Evolutionary conservation across 31 red algal species (phyloP).

Genomic region (Odonthalia washingtoniensis): DNA sequence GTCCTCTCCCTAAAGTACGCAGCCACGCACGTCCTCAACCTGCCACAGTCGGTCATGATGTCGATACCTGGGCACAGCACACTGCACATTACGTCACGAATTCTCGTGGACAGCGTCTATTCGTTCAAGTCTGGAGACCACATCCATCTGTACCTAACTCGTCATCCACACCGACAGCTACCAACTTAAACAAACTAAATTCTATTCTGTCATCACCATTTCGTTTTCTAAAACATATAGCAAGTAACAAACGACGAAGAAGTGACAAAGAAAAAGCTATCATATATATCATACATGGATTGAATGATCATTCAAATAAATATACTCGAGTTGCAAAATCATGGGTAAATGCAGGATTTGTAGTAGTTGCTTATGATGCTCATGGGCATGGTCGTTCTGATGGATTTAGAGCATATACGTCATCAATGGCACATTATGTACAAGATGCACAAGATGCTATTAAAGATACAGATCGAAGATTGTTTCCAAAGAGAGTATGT

Average conservation of each 20-base stretch:
- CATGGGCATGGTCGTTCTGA: slow-evolving; percentile 86
- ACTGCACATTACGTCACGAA: slow-evolving; percentile 67
- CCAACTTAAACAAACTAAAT: neutral
- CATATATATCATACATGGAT: slow-evolving; percentile 78
- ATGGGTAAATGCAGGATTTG: slow-evolving; percentile 74
- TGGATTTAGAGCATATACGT: slow-evolving; percentile 72
- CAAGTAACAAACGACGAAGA: too few relatives aligned
- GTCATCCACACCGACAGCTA: too few relatives aligned
- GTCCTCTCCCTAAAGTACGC: slow-evolving; percentile 40
- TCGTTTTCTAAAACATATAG: too few relatives aligned
- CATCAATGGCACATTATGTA: slow-evolving; percentile 68
- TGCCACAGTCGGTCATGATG: slow-evolving; percentile 57
- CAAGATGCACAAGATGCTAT: slow-evolving; percentile 68
- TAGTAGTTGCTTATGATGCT: slow-evolving; percentile 77
- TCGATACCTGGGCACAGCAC: slow-evolving; percentile 70
- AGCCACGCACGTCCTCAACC: slow-evolving; percentile 26
- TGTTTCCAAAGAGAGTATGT: slow-evolving; percentile 43
- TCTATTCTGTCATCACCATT: neutral
- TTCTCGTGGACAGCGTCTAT: slow-evolving; percentile 77
- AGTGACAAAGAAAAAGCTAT: slow-evolving; percentile 31
- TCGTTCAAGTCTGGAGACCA: slow-evolving; percentile 85
- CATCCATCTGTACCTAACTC: neutral
- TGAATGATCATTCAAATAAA: slow-evolving; percentile 82
- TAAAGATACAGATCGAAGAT: slow-evolving; percentile 33
- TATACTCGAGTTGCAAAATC: slow-evolving; percentile 61